Base-by-base conservation (phyloP, 2,329 filamentous ascomycete genomes). In the Drechslerella stenobrocha region DNA sequence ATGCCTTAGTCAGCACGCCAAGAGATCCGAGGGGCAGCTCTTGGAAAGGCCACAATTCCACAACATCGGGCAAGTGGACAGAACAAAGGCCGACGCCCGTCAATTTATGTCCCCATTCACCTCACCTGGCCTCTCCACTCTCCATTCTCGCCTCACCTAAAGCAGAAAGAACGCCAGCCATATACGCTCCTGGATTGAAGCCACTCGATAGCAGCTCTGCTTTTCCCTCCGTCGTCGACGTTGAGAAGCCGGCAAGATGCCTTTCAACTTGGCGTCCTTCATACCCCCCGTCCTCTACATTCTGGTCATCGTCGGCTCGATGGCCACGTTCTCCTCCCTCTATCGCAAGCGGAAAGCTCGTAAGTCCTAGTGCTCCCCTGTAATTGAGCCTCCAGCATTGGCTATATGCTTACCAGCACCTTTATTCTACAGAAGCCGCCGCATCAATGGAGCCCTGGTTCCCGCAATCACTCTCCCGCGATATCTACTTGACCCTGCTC, bases 371-470 rank as follows among this genome's bases (percentile, higher is more conserved):
- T 24, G 59, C 32, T 7, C 9, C 20, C 40, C 30, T 32, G 23
- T 44, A 9, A 37, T 18, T 44, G 28, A 24, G 6, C 18, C 5
- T 51, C 1, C 2, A 6, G 3, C 3, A 11, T 5, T 34, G 6
- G 23, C 32, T 11, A 5, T 18, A 32, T 13, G 18, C 15, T 18
- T 13, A 22, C 23, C 37, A 26, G n/a, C 52, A 32, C 46, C 23
- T 30, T 13, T 47, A 15, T n/a, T 51, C 52, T 69, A 59, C 67
- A 90, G 88, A 81, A 71, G 85, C 90, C 79, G 87, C 88, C 73
- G 87, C 89, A 55, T 89, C 88, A 72, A 85, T 98, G 69, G 90
- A 88, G 72, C 90, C 92, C 72, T 98, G 93, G 92, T 98, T 98
- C 78, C 86, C 87, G 22, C 83, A 87, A 52, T 91, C 98, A 76